Percentiles rank a stretch among this genome's conserved stretches.
phyloP scores from a whole-genome alignment of 345 rosid species.

The Corchorus olitorius region DNA sequence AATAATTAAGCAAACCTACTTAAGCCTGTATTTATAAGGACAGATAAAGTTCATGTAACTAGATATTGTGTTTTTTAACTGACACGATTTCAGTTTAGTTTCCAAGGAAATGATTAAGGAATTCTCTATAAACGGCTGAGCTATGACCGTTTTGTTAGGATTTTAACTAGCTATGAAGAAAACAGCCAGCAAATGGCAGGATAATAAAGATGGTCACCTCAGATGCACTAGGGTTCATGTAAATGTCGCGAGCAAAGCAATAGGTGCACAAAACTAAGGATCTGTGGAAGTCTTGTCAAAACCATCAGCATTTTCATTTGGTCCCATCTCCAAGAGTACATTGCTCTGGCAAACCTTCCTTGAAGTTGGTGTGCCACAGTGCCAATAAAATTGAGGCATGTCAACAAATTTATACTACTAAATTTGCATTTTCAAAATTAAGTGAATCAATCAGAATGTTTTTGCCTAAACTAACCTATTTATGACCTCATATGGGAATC shows the following conservation, averaged over 20 bases:
- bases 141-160: too few relatives aligned
- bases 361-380: background rate
- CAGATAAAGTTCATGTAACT: too few relatives aligned
- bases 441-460: background rate
- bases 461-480: conserved; percentile 26
- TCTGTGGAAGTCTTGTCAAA: conserved; percentile 32
- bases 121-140: too few relatives aligned
- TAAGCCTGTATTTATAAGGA: too few relatives aligned
- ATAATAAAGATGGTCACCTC: conserved; percentile 27
- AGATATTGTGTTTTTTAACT: too few relatives aligned
- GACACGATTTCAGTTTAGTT: too few relatives aligned
- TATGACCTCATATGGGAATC: conserved; percentile 13
- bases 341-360: conserved; percentile 22
- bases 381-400: background rate
- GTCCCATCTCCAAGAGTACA: conserved; percentile 12
- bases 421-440: background rate
- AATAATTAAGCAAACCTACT: too few relatives aligned
- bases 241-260: conserved; percentile 46
- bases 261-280: conserved; percentile 38
- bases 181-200: background rate
- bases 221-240: conserved; percentile 31
- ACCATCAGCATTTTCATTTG: conserved; percentile 19
- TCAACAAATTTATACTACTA: background rate
- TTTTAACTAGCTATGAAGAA: background rate
- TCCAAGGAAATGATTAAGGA: too few relatives aligned